phyloP scores from a whole-genome alignment of 2,329 filamentous ascomycete genomes.

The Chalaropsis ovoidea region DNA sequence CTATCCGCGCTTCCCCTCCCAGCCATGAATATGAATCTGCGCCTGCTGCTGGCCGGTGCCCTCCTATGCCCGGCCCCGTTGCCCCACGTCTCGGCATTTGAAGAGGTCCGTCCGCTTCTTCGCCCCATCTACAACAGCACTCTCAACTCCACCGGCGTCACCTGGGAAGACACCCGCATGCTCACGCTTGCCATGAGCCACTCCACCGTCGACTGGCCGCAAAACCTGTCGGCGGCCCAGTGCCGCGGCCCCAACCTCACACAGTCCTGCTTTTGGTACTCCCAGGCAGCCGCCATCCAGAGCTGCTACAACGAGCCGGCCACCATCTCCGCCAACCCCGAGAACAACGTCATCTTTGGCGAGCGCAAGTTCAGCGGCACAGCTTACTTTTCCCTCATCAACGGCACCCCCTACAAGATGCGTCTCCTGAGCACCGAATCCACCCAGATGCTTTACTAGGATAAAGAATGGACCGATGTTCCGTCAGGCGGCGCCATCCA shows the following conservation, averaged over 20 bases:
- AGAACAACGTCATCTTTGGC: conserved; percentile 17
- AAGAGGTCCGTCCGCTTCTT: conserved; percentile 18
- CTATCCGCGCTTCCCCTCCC: neutral
- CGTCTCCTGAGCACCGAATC: conserved; percentile 14
- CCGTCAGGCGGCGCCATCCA: conserved; percentile 20
- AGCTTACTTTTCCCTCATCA: conserved; percentile 19
- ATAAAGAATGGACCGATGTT: conserved; percentile 19
- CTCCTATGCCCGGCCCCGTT: neutral
- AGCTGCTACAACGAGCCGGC: conserved; percentile 16
- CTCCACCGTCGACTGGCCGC: neutral
- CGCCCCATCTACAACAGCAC: conserved; percentile 2
- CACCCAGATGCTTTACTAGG: conserved; percentile 22
- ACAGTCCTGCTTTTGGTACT: conserved; percentile 18
- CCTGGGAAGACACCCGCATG: conserved; percentile 12
- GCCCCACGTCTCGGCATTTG: neutral
- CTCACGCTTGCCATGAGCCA: conserved; percentile 17
- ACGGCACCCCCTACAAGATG: conserved; percentile 22
- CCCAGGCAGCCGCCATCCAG: conserved; percentile 15
- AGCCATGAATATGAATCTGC: neutral
- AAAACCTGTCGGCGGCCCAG: conserved; percentile 3
- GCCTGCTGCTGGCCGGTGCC: neutral
- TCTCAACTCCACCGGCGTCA: conserved; percentile 5
- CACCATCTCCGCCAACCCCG: neutral
- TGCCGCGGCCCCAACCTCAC: conserved; percentile 13
- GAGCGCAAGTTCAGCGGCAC: conserved; percentile 19